Evolutionary conservation across 129 eudicot species (phyloP), one percentile per base, ranked within the genome.

Genomic region (Rutidosis leptorrhynchoides): DNA sequence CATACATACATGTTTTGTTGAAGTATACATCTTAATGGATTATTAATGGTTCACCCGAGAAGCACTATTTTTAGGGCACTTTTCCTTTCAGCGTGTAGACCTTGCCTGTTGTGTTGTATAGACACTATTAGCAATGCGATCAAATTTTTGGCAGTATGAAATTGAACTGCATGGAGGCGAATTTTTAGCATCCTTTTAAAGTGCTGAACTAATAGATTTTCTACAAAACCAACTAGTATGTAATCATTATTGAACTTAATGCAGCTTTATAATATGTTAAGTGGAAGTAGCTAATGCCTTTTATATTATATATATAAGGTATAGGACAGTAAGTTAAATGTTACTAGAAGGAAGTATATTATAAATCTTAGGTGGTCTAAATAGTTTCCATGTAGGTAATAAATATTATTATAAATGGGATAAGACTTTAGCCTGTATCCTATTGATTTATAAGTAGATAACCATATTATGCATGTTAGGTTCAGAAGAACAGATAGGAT

Each of bases 401-500:
- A 62, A 62, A 30, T 40, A 33, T 72, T 40, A 33, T 72, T 11
- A 11, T 54, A 52, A 28, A 25, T 53, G 35, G 20, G 37, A 43
- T 48, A 33, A 32, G 21, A 23, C 23, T 14, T 22, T 23, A 51
- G 35, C 17, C 24, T 61, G 15, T 21, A 46, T 24, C 19, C 29
- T 42, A 70, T 17, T 58, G 74, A 58, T 57, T 58, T 58, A 28
- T 58, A 42, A 25, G 26, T 35, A n/a, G 63, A 37, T n/a, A 57
- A 30, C 55, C 28, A 17, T 40, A 53, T 8, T 53, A 35, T 63
- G 45, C n/a, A n/a, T n/a, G n/a, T n/a, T n/a, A n/a, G n/a, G n/a
- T n/a, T n/a, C n/a, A n/a, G n/a, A n/a, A n/a, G n/a, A n/a, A n/a
- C n/a, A n/a, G n/a, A n/a, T n/a, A n/a, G n/a, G n/a, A n/a, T n/a